Conservation (phyloP, 2,329 filamentous ascomycete species). For the Sarocladium oryzae region DNA sequence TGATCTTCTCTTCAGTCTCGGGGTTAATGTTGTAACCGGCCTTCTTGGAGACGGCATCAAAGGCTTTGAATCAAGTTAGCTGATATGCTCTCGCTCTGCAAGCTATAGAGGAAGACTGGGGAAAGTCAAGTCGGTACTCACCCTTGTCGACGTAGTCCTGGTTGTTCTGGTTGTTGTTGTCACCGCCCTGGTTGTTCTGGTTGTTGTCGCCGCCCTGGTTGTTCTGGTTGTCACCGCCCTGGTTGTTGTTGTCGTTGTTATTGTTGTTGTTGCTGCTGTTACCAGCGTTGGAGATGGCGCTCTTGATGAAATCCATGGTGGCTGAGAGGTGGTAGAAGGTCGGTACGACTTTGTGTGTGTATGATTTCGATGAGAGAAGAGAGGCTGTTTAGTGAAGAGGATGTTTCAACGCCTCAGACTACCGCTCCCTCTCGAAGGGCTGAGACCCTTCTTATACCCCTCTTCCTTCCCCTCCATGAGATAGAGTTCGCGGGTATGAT, state of each 20-base stretch:
- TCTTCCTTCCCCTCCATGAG: not conserved
- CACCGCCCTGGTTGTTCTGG: slow-evolving; percentile 13
- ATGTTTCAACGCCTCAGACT: no score
- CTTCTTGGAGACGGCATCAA: slow-evolving; percentile 18
- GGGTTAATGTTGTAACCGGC: slow-evolving; percentile 19
- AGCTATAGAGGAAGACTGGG: no score
- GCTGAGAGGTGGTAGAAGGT: not conserved
- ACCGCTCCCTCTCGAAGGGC: not conserved
- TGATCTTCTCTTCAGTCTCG: slow-evolving; percentile 23
- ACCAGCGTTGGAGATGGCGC: slow-evolving; percentile 17
- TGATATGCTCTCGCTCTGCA: no score
- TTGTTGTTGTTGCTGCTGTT: slow-evolving; percentile 12
- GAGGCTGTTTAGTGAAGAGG: no score
- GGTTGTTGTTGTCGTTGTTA: slow-evolving; percentile 14
- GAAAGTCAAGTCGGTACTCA: no score
- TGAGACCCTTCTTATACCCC: not conserved
- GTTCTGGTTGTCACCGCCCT: slow-evolving; percentile 10
- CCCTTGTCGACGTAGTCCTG: slow-evolving; percentile 26
- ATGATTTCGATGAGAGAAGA: no score
- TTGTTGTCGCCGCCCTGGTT: slow-evolving; percentile 12
- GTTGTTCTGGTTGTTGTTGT: no score
- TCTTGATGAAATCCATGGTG: slow-evolving; percentile 35
- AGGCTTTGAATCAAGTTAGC: slow-evolving; percentile 14
- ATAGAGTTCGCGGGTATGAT: not conserved
- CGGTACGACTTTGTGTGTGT: not conserved